Evolutionary conservation across 2,329 filamentous ascomycete species (phyloP).

Genomic region (Anisogramma anomala): DNA sequence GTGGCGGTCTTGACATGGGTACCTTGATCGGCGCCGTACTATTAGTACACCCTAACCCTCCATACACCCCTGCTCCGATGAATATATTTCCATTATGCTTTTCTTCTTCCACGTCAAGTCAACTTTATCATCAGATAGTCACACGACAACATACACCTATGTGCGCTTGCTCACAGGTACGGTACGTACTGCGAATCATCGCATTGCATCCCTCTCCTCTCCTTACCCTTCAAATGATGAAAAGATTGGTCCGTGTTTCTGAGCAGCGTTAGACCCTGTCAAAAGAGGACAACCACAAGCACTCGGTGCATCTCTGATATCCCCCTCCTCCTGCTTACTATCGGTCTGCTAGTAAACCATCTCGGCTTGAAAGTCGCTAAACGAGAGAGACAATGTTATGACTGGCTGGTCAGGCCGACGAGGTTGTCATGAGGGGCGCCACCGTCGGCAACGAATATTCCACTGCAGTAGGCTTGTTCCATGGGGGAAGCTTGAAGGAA

Average conservation of each 20-base stretch:
- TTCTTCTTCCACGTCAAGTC: neutral
- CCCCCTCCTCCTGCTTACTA: neutral
- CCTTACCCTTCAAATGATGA: conserved; percentile 47
- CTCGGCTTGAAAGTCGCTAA: neutral
- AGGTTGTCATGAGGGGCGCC: too few relatives aligned
- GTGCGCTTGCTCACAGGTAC: too few relatives aligned
- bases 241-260: conserved; percentile 82
- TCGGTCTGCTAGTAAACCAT: neutral
- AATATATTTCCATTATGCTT: too few relatives aligned
- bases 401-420: neutral
- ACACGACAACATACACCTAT: too few relatives aligned
- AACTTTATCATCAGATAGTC: too few relatives aligned
- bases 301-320: conserved; percentile 59
- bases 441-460: too few relatives aligned
- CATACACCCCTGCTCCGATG: too few relatives aligned
- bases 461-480: too few relatives aligned
- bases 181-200: neutral
- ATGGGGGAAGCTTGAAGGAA: too few relatives aligned
- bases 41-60: too few relatives aligned
- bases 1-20: too few relatives aligned
- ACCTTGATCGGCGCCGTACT: too few relatives aligned
- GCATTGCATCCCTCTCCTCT: conserved; percentile 1
- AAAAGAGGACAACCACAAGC: conserved; percentile 56
- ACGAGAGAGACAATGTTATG: neutral
- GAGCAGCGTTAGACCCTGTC: conserved; percentile 73